Base-by-base conservation (phyloP, 1,284 basidiomycete species). In the Sanguinoderma infundibulare region DNA sequence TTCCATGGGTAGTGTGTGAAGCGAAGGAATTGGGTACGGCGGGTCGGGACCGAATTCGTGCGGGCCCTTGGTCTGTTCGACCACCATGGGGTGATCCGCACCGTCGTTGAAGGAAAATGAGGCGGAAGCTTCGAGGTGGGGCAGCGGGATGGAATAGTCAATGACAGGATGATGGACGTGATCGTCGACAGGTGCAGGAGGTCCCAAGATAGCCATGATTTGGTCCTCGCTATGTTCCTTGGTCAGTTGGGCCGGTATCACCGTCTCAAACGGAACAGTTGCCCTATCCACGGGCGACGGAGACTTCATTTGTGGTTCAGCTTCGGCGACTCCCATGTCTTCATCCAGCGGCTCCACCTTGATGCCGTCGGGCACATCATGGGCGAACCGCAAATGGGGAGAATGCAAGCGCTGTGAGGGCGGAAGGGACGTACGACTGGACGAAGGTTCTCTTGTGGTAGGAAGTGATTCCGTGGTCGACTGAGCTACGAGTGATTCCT, bases 1-100 rank as follows among this genome's bases (percentile, higher is more conserved):
- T 63, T 91, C 89, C 0, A 79, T 67, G 20, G 90, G 88, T n/a
- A 92, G 77, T 5, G 77, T 69, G 65, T 83, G 86, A 47, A 89
- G 75, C 10, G 85, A 81, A 17, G 91, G 90, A 3, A 91, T 75
- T 5, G 81, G 79, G 68, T 90, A 91, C 0, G 78, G 69, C 15
- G 79, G 78, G 50, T 81, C 51, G 72, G 60, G 75, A 30, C 62
- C 61, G 26, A 64, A 64, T 26, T 46, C 20, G 28, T 7, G 62
- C 39, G 6, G 57, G 42, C 20, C 54, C 38, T 20, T 51, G 12
- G 10, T 20, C 12, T 51, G 7, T 34, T 58, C 65, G 32, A 60
- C 28, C 63, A 59, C 60, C 73, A 74, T 55, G 50, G 63, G 20
- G 74, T 73, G 59, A 60, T 68, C 51, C 17, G 36, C 44, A 5